Evolutionary conservation across 2,329 filamentous ascomycete species (phyloP), one percentile per base, ranked within the genome.

Genomic region (Botrytis tulipae): DNA sequence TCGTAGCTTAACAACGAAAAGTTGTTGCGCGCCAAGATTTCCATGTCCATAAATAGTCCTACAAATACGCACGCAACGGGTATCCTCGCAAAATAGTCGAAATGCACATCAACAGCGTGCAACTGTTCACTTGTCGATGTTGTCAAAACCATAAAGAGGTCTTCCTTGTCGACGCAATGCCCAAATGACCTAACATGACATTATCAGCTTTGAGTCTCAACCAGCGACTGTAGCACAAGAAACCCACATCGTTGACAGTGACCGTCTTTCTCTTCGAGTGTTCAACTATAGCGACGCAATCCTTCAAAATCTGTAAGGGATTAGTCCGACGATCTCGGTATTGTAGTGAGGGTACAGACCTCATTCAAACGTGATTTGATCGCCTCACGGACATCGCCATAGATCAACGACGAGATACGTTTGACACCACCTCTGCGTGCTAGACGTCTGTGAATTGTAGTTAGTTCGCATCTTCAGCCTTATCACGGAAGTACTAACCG

Each of bases 381-480:
- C 0, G 84, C 88, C 0, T 6, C 29, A 0, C 93, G 84, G 0
- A 86, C 81, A 0, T 92, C 90, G 0, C 89, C 84, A 78, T 95
- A 95, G 4, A 94, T 90, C 0, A 63, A 76, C 0, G 80, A 86
- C 0, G 90, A 91, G 14, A 95, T 93, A 0, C 92, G 85, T 80
- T 94, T 94, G 0, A 95, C 90, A 0, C 93, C 93, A 1, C 92
- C 93, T 10, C 93, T 89, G 9, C 93, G 88, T 1, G 93, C 93
- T 0, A 95, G 82, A 59, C 92, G 90, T 76, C 92, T 77, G 12
- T 57, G 9, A 60, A 32, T 32, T 35, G 46, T 29, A 32, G 63
- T 61, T 63, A 71, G 37, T 40, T 44, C 9, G 25, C 51, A 70
- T 40, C 42, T 42, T 51, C 29, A 54, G 22, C 14, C 44, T 40